phyloP scores from a whole-genome alignment of 73 alveolate genomes.

The Paramecium sexaurelia region DNA sequence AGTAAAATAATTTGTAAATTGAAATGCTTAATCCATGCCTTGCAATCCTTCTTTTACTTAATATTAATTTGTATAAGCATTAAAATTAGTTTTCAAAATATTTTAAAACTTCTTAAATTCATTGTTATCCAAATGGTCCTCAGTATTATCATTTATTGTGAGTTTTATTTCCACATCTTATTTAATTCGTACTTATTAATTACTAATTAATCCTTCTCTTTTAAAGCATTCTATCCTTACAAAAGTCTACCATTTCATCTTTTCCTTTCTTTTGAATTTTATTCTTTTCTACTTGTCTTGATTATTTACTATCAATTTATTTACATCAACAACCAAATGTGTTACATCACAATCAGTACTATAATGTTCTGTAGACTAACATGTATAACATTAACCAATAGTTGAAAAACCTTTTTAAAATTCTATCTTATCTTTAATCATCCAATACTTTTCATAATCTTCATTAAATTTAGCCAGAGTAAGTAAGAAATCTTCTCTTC shows the following conservation, averaged over 20 bases:
- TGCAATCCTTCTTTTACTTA: background rate
- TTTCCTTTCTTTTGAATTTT: background rate
- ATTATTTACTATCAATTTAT: background rate
- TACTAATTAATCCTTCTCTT: background rate
- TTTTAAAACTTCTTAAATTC: background rate
- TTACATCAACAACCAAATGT: background rate
- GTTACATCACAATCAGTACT: conserved; percentile 44
- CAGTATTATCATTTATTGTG: background rate
- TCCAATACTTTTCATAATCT: conserved; percentile 40
- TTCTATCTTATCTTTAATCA: conserved; percentile 22
- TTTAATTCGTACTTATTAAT: background rate
- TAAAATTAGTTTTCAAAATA: background rate
- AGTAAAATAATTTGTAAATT: background rate
- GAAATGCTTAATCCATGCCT: conserved; percentile 17
- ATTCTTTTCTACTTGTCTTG: background rate
- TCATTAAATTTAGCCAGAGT: background rate
- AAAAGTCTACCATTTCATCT: background rate
- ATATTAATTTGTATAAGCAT: background rate
- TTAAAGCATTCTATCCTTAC: background rate
- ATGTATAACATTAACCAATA: background rate
- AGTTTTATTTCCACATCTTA: background rate
- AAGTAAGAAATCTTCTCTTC: conserved; percentile 3
- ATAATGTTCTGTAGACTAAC: conserved; percentile 5
- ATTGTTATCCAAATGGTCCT: background rate
- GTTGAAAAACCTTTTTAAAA: conserved; percentile 1